Evolutionary conservation across 2,329 filamentous ascomycete genomes (phyloP), one percentile per base, ranked within the genome.

Genomic region (Polytolypa hystricis): DNA sequence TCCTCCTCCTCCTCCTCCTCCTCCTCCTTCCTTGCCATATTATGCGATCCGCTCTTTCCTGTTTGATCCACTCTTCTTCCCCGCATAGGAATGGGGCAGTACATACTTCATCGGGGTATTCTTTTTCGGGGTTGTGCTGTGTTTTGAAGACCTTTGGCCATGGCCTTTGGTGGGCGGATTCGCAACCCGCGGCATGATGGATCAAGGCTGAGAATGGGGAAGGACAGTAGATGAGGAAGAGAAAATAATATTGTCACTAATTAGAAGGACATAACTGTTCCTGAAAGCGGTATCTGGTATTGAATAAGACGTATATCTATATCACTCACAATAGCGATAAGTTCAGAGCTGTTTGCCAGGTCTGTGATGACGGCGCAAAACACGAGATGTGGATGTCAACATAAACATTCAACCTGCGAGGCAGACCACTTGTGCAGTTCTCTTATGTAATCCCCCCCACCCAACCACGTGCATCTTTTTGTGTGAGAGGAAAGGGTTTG

Each of bases 161-260:
- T 61, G 64, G 35, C 51, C 51, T 44, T 61, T 61, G 31, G 55
- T 55, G 16, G 62, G 60, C 6, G 58, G 55, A 43, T 69, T 68
- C 50, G 66, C 67, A 38, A 73, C 65, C 57, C 72, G 70, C 59
- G 72, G 70, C 72, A 77, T 77, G 42, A 43, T 57, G 4, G 48
- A 35, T 46, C 46, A 41, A 40, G 18, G 33, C 11, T 15, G 26
- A 27, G 14, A 28, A 35, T 29, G 31, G 40, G 43, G 43, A 41
- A 33, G 37, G 29, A 30, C 38, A 35, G 37, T 43, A 30, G 31
- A 39, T 43, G 33, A 39, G 39, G 42, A 39, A 45, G 43, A 42
- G 42, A 36, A 36, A 33, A 33, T 40, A 30, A 37, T 38, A 47
- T 46, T 41, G 44, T 37, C 43, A 42, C 38, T 9, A 33, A 32